These are phyloP conservation scores for Groenewaldozyma tartarivorans DNA, from an alignment of 805 yeast species.

Conservation along the genomic window DNA sequence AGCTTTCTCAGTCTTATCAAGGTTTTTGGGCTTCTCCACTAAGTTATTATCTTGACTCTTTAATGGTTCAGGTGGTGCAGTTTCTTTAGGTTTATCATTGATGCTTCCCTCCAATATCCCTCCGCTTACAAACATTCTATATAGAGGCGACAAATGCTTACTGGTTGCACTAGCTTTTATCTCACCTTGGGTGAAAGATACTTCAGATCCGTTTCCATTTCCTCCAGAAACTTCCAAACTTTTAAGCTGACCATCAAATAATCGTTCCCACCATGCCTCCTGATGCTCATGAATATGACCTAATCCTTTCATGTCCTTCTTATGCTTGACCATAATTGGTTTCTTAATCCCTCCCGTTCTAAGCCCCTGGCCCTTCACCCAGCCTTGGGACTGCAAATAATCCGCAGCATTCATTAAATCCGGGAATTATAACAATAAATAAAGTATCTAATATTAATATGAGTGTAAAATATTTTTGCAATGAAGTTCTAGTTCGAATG, in stretches of 20 bases:
- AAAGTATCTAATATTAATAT: not conserved
- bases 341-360: constrained; percentile 68
- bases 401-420: constrained; percentile 58
- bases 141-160: constrained; percentile 59
- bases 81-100: constrained; percentile 7
- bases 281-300: constrained; percentile 69
- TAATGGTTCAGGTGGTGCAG: constrained; percentile 14
- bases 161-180: constrained; percentile 35
- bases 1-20: too few relatives aligned
- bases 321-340: constrained; percentile 84
- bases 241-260: constrained; percentile 89
- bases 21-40: constrained; percentile 18
- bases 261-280: constrained; percentile 95
- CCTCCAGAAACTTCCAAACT: constrained; percentile 46
- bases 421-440: not conserved
- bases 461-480: not conserved
- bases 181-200: constrained; percentile 50
- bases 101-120: constrained; percentile 60
- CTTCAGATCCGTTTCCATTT: constrained; percentile 24
- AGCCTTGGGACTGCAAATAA: constrained; percentile 73
- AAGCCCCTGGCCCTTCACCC: constrained; percentile 87
- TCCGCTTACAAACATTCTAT: constrained; percentile 80
- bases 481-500: too few relatives aligned
- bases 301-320: constrained; percentile 81
- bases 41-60: constrained; percentile 21